Base-by-base conservation (phyloP, 305 asterid species). In the Lippia alba region DNA sequence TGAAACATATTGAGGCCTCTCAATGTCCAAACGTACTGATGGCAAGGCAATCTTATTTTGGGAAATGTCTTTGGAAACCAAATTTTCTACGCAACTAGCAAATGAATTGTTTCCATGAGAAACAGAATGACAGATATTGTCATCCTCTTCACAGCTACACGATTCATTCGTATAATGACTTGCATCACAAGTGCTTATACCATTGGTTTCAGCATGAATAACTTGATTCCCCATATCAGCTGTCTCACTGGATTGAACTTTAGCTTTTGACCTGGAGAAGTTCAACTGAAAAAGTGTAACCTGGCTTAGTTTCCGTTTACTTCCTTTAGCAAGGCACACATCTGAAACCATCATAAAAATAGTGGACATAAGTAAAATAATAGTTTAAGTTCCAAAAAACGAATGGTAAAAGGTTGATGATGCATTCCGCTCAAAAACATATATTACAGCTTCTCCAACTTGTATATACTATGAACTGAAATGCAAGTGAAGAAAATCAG, bases 231-330 rank as follows among this genome's bases (percentile, higher is more conserved):
- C 80, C 19, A 56, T 61, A 19, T 70, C 62, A n/a, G 46, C 51
- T 10, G 81, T 76, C 64, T 66, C 78, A 63, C 40, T 18, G 36
- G 83, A 61, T 17, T 81, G 70, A 65, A 57, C 57, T 72, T 79
- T 74, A 56, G 66, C 80, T 80, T 79, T 82, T 15, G 94, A 79
- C 69, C 78, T 75, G 68, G 92, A 83, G 81, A 89, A 91, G 77
- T 91, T 88, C 55, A 89, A 69, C 76, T 94, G 94, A 73, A 89
- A 79, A 78, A 94, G 96, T 24, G 96, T 94, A 40, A 59, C 85
- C 83, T 94, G 97, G 64, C 86, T 86, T 61, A 94, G 76, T 77
- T 91, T 94, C 58, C 99, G 83, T 66, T 89, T 91, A 59, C 67
- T 78, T 76, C 96, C 96, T 78, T 82, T 88, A 57, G 85, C 77